Evolutionary conservation across 345 rosid genomes (phyloP).

Genomic region (Microthlaspi erraticum): DNA sequence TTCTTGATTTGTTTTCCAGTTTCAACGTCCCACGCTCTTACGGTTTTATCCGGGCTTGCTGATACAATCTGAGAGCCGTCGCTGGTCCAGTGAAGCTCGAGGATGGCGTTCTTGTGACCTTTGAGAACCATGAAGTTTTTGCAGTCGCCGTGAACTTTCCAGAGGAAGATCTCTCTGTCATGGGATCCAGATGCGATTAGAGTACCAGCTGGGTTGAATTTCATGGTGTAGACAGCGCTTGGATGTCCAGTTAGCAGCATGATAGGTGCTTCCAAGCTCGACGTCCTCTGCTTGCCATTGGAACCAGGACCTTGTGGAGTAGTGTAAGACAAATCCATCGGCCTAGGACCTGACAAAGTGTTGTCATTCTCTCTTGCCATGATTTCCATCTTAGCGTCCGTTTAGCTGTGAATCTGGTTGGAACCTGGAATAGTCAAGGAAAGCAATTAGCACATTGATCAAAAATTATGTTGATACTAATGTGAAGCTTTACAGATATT

Average conservation of each 20-base stretch:
- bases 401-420: neutral
- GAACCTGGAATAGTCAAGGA: conserved; percentile 9
- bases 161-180: conserved; percentile 88
- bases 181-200: conserved; percentile 95
- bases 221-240: conserved; percentile 86
- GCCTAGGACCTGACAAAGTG: conserved; percentile 77
- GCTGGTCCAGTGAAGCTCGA: conserved; percentile 93
- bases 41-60: conserved; percentile 93
- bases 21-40: conserved; percentile 94
- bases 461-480: neutral
- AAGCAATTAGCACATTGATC: conserved; percentile 1
- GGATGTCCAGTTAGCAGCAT: conserved; percentile 91
- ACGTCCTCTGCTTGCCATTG: conserved; percentile 59
- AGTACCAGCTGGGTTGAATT: conserved; percentile 87
- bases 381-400: conserved; percentile 58
- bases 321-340: conserved; percentile 83
- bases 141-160: conserved; percentile 93
- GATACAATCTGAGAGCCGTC: conserved; percentile 91
- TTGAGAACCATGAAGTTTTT: conserved; percentile 93
- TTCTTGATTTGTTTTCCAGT: conserved; percentile 93
- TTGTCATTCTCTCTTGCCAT: conserved; percentile 61
- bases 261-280: conserved; percentile 91
- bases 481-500: neutral
- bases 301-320: conserved; percentile 62
- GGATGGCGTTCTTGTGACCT: conserved; percentile 94